These are phyloP conservation scores for Thraustochytrium sp. DNA, from an alignment of 352 stramenopile genomes.

Conservation along the genomic window DNA sequence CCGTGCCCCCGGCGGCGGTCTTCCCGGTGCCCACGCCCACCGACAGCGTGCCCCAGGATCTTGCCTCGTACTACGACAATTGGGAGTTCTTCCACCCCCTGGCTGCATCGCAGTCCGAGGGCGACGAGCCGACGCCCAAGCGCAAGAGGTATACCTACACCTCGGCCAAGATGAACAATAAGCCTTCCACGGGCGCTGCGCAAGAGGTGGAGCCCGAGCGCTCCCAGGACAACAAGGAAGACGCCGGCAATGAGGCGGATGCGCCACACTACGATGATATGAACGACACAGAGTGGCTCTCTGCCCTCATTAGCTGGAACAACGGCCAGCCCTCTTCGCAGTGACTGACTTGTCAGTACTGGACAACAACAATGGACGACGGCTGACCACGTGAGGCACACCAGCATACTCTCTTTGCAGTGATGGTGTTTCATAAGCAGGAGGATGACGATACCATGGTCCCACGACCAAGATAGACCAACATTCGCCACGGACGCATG, in stretches of 20 bases:
- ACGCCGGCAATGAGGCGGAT: not conserved
- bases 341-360: too few relatives aligned
- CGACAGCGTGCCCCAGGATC: not conserved
- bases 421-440: too few relatives aligned
- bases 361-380: too few relatives aligned
- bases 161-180: not conserved
- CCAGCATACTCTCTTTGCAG: too few relatives aligned
- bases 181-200: not conserved
- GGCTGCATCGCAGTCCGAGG: not conserved
- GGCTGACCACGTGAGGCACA: too few relatives aligned
- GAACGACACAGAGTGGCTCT: slow-evolving; percentile 9
- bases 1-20: not conserved
- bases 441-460: too few relatives aligned
- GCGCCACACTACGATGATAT: too few relatives aligned
- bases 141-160: not conserved
- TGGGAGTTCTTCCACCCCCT: not conserved
- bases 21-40: not conserved
- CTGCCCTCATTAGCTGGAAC: not conserved
- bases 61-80: not conserved
- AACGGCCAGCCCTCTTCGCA: too few relatives aligned
- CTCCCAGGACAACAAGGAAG: not conserved
- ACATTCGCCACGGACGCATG: too few relatives aligned
- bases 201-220: too few relatives aligned
- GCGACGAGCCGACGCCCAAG: not conserved
- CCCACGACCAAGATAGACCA: too few relatives aligned